Evolutionary conservation across 2,329 filamentous ascomycete genomes (phyloP), one percentile per base, ranked within the genome.

Genomic region (Penicillium rolfsii): DNA sequence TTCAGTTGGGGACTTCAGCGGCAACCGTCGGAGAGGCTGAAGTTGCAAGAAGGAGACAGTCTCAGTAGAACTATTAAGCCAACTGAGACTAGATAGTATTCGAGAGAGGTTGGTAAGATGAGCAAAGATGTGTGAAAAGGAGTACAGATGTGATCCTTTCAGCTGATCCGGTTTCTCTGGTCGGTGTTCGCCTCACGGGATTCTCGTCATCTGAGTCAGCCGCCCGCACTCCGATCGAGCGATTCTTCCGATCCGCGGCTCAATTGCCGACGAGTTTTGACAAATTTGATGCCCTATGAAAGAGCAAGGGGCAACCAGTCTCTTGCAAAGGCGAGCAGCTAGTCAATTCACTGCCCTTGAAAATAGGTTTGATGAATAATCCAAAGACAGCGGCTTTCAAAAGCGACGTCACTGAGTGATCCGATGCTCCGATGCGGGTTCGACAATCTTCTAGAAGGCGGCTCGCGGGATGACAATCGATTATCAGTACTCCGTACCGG

Each of bases 181-280:
- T 52, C 19, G 36, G 48, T 50, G 48, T 28, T 60, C 49, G 60
- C 60, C 60, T 60, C 57, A 40, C 40, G 41, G 43, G 33, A 45
- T 64, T 28, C 38, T 54, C 61, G 63, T 65, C 64, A 65, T 64
- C 61, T 65, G 64, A 65, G 57, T 65, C 61, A 65, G 64, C 64
- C 59, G 58, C 24, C 36, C 36, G 52, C 36, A 38, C 36, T 33
- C 16, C 24, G 24, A 38, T 54, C 30, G 24, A 46, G 28, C 46
- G 46, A 50, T 50, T 50, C 8, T n/a, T 50, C 48, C 30, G 48
- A 50, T 35, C 28, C 48, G n/a, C 48, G 48, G 30, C 11, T 50
- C 48, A 50, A 35, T 33, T 50, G 48, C 48, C 28, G 48, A 22
- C 28, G n/a, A 48, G 6, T 30, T 35, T 49, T 19, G 28, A 35